Evolutionary conservation across 2,329 filamentous ascomycete genomes (phyloP).

Genomic region (Ceratocystis huliohia): DNA sequence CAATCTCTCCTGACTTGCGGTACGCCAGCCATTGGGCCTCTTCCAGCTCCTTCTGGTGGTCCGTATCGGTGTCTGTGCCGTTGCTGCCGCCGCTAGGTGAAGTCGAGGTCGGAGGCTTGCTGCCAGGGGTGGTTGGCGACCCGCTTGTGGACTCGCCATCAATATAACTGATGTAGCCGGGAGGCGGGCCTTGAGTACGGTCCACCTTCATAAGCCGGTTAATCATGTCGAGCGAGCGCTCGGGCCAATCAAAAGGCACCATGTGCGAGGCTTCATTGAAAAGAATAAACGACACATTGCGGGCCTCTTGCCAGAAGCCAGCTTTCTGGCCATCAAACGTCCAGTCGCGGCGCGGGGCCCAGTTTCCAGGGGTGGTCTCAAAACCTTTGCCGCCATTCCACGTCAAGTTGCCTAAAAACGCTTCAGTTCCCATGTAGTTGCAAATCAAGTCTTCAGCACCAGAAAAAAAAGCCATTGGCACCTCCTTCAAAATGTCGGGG

Average conservation of each 20-base stretch:
- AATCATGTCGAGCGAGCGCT: constrained; percentile 85
- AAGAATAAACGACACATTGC: constrained; percentile 88
- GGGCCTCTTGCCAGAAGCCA: constrained; percentile 85
- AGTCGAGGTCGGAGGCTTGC: constrained; percentile 45
- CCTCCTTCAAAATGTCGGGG: constrained; percentile 61
- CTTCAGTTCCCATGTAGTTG: constrained; percentile 90
- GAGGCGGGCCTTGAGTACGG: constrained; percentile 71
- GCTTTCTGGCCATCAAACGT: constrained; percentile 78
- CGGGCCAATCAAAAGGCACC: constrained; percentile 89
- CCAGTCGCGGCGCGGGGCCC: constrained; percentile 89
- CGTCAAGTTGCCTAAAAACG: constrained; percentile 74
- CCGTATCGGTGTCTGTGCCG: constrained; percentile 42
- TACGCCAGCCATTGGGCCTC: constrained; percentile 83
- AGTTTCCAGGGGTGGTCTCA: constrained; percentile 71
- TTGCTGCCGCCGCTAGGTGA: constrained; percentile 38
- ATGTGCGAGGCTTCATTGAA: constrained; percentile 97
- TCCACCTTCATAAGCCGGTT: constrained; percentile 93
- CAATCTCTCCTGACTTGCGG: constrained; percentile 72
- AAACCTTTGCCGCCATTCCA: constrained; percentile 92
- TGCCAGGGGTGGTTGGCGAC: constrained; percentile 50
- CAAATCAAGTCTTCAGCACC: constrained; percentile 92
- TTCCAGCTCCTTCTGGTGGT: constrained; percentile 59
- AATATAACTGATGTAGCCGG: constrained; percentile 48
- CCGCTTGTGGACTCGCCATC: constrained; percentile 50
- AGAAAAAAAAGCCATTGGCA: constrained; percentile 79